Conservation (phyloP, 2,329 filamentous ascomycete genomes). For the Neonectria coccinea region DNA sequence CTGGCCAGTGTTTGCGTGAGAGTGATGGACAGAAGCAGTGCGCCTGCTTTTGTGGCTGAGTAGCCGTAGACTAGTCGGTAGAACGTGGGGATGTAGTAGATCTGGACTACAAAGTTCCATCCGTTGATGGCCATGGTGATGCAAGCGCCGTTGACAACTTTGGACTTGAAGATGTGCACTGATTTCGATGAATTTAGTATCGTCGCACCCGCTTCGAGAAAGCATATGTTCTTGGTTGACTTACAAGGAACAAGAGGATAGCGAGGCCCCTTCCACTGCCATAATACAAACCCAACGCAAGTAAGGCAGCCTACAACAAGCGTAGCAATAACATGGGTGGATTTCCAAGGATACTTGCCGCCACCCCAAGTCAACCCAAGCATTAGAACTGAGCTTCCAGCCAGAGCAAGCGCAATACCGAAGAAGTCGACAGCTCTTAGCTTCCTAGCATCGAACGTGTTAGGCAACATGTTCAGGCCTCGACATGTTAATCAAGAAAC, state of each 20-base stretch:
- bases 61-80: constrained; percentile 61
- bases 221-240: constrained; percentile 26
- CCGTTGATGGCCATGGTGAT: constrained; percentile 69
- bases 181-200: too few species aligned
- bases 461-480: too few species aligned
- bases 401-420: constrained; percentile 58
- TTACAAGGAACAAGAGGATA: constrained; percentile 61
- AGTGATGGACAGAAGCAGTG: constrained; percentile 56
- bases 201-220: too few species aligned
- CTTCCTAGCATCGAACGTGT: constrained; percentile 48
- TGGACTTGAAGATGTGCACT: constrained; percentile 65
- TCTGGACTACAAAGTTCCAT: constrained; percentile 69
- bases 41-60: constrained; percentile 55
- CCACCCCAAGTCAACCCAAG: constrained; percentile 70
- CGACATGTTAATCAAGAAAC: too few species aligned
- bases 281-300: constrained; percentile 63
- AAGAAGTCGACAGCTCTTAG: constrained; percentile 64
- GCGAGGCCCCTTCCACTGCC: constrained; percentile 63
- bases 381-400: constrained; percentile 59
- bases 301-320: constrained; percentile 61
- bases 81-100: constrained; percentile 61
- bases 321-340: constrained; percentile 65
- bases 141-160: constrained; percentile 66
- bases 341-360: constrained; percentile 67
- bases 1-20: constrained; percentile 60